A percentile compares a stretch with the other conserved stretches of the same genome.
Conservation (phyloP, 1,284 basidiomycete genomes). For the Apiotrichum domesticum region DNA sequence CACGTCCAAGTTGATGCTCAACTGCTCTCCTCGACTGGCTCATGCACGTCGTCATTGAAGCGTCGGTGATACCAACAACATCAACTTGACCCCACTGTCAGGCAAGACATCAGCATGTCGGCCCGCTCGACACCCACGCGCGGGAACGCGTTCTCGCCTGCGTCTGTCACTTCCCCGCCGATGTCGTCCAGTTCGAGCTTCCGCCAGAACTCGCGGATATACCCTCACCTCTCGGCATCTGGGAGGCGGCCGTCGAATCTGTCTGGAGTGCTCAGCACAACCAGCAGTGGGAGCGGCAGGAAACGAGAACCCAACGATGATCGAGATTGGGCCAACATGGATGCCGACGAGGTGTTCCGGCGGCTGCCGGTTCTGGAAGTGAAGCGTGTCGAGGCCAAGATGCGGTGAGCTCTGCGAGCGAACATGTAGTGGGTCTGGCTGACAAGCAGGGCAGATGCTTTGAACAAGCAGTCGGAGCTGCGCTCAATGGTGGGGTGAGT, state of each 20-base stretch:
- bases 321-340: constrained; percentile 48
- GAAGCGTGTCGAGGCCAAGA: constrained; percentile 61
- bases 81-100: not conserved
- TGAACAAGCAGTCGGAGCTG: constrained; percentile 85
- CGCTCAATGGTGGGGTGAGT: constrained; percentile 92
- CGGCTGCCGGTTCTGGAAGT: constrained; percentile 69
- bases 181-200: not conserved
- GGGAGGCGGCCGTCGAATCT: constrained; percentile 2
- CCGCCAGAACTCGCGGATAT: not conserved
- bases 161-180: not conserved
- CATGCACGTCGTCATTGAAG: too few species aligned
- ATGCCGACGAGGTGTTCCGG: constrained; percentile 75
- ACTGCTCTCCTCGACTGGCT: too few species aligned
- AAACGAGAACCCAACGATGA: not conserved
- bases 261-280: not conserved
- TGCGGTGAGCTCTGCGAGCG: constrained; percentile 53
- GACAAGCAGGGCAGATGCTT: constrained; percentile 60
- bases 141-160: not conserved
- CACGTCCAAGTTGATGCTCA: constrained; percentile 3
- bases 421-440: not conserved
- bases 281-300: constrained; percentile 1
- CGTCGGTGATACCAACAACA: not conserved
- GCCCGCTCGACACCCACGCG: constrained; percentile 7
- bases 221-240: not conserved
- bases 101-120: not conserved